Evolutionary conservation across 2,329 filamentous ascomycete species (phyloP).

Genomic region (Volutella citrinella): DNA sequence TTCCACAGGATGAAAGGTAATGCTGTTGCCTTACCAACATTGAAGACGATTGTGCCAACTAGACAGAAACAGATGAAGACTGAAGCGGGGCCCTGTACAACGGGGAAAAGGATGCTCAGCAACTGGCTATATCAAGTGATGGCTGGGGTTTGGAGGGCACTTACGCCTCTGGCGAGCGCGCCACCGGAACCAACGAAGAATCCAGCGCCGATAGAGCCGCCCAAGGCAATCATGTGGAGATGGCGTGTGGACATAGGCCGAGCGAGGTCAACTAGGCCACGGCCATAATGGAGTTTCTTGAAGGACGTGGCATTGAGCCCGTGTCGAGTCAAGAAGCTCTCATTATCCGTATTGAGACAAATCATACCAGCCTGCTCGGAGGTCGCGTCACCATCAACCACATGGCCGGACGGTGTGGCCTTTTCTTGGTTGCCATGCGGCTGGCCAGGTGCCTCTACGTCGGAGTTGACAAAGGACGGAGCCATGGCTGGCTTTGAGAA

Average conservation of each 20-base stretch:
- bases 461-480: too few species aligned
- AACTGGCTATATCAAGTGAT: too few species aligned
- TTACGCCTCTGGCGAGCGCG: conserved; percentile 50
- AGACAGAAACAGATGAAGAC: conserved; percentile 51
- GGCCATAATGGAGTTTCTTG: conserved; percentile 20
- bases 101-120: too few species aligned
- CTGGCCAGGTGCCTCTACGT: too few species aligned
- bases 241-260: conserved; percentile 54
- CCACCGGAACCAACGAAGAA: conserved; percentile 60
- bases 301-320: conserved; percentile 25
- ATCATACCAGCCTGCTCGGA: too few species aligned
- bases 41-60: conserved; percentile 60
- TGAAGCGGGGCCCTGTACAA: conserved; percentile 44
- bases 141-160: too few species aligned
- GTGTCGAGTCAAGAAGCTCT: conserved; percentile 27
- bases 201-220: conserved; percentile 60
- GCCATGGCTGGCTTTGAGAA: too few species aligned
- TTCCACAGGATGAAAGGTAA: too few species aligned
- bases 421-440: too few species aligned
- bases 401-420: too few species aligned
- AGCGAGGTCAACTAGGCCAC: conserved; percentile 34
- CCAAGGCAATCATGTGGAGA: conserved; percentile 62
- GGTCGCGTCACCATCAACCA: too few species aligned
- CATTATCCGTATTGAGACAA: too few species aligned
- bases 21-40: conserved; percentile 59